Base-by-base conservation (phyloP, 306 rosid genomes). In the Quercus aquifolioides region DNA sequence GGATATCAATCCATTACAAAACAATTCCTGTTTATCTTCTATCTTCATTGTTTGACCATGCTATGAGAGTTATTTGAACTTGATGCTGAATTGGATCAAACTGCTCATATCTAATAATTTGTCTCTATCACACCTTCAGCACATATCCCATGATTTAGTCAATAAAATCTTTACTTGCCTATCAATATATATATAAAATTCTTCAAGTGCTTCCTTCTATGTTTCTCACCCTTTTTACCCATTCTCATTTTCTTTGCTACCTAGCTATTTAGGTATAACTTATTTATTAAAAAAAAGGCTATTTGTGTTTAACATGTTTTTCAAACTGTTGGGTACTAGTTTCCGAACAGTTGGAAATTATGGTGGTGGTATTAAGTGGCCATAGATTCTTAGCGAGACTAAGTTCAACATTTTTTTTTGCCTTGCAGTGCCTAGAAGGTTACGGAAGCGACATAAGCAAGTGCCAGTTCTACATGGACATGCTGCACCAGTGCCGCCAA, bases 401-500 rank as follows among this genome's bases (percentile, higher is more conserved):
- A 52, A 38, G 23, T 28, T 43, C 4, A 41, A 58, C 38, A 23
- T 71, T 63, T 6, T 51, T 15, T 23, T 2, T 55, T 33, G 25
- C 25, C 1, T 55, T 73, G 79, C 78, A 82, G 86, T 78, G 86
- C 82, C 55, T 82, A 56, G 73, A 68, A 79, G 67, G 21, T 43
- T 78, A 38, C 2, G 82, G 76, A 20, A 73, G 76, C 21, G 86
- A 82, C 69, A 82, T 82, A 59, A 74, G 86, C 79, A 78, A 82
- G 86, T 82, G 82, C 56, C 82, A 82, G 60, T 73, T 78, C 63
- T 74, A 83, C 73, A 83, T 78, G 82, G 82, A 83, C 63, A 83
- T 78, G 82, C 76, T 74, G 75, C 72, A 41, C 12, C 76, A 82
- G 17, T 82, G 79, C 70, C 71, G 55, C 19, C 51, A 58, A 7